Base-by-base conservation (phyloP, 768 basidiomycete genomes). In the Boletus patriciae region DNA sequence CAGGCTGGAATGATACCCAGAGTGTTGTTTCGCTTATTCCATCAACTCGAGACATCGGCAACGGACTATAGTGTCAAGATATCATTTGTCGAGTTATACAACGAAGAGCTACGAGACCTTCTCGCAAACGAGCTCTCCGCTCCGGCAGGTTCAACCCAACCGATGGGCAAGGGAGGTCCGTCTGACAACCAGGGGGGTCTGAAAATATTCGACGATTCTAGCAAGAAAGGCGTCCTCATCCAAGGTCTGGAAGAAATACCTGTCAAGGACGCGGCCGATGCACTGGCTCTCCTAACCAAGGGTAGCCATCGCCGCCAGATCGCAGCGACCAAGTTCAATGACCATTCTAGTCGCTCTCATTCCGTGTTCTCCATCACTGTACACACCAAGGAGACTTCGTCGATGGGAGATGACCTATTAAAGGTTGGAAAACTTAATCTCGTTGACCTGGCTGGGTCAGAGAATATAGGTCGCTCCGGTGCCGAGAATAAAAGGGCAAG, bases 361-460 rank as follows among this genome's bases (percentile, higher is more conserved):
- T 97, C 95, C 1, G 88, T 99, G 16, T 98, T 99, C 72, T 91
- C 93, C n/a, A 85, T 99, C 64, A 94, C 92, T 0, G 89, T 99
- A 0, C 93, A 97, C 66, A 84, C 86, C 60, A 98, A 95, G 65
- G 94, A 97, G 69, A 82, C 83, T 1, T 84, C 85, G 1, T 70
- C 80, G 11, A 77, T 84, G 37, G 91, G 91, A 3, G 93, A 98
- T 60, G 95, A 98, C 68, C 77, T 97, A 7, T 78, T 98, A 46
- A 90, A 89, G 68, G 87, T 94, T 33, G 97, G 97, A 23, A 98
- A 98, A 71, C 81, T 99, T 43, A 98, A 98, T 71, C 83, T 99
- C 21, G 97, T 99, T 51, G 97, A 99, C 70, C 78, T 99, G 54
- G 97, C 97, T 33, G 97, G 97, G 8, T 95, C 94, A 2, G 97